Base-by-base conservation (phyloP, 768 basidiomycete species). In the Leccinum incarnatum region DNA sequence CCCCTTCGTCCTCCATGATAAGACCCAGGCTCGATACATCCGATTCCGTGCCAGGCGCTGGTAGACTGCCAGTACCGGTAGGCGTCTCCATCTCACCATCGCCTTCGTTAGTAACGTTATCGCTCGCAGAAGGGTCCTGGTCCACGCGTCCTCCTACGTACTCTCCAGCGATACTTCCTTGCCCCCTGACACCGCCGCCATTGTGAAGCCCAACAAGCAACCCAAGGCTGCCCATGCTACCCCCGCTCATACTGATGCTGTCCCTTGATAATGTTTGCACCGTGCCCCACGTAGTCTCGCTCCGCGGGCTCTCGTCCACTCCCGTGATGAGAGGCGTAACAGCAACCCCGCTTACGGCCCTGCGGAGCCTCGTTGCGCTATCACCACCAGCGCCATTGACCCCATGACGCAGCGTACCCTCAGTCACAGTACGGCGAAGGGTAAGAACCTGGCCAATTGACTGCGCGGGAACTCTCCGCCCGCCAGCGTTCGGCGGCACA, bases 241-340 rank as follows among this genome's bases (percentile, higher is more conserved):
- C 64, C 25, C 60, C 68, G 36, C 59, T 40, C 37, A 40, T 40
- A 40, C 17, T 60, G 46, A 64, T 40, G 53, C 61, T 65, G 45
- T 53, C 53, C 36, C 45, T 23, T 63, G 71, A 64, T 15, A 63
- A 54, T 2, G 75, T 67, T 6, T 62, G 67, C 2, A 73, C 65
- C n/a, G 74, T 75, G 40, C 74, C 74, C 74, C 74, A 75, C 2
- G 74, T 75, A 17, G 73, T 73, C 58, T 69, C 72, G 58, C 72
- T 74, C 54, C 72, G 63, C 10, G 72, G 72, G 9, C 71, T 74
- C 23, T 69, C 71, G 51, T 59, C 25, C 56, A 61, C 67, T 5
- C 55, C 53, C 0, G 51, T 53, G 37, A 40, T 15, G n/a, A 69
- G 61, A 1, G 70, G 64, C 15, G 27, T 58, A 45, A 47, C 37